These are phyloP conservation scores for Globisporangium spinosum DNA, from an alignment of 352 stramenopile species.

Conservation along the genomic window DNA sequence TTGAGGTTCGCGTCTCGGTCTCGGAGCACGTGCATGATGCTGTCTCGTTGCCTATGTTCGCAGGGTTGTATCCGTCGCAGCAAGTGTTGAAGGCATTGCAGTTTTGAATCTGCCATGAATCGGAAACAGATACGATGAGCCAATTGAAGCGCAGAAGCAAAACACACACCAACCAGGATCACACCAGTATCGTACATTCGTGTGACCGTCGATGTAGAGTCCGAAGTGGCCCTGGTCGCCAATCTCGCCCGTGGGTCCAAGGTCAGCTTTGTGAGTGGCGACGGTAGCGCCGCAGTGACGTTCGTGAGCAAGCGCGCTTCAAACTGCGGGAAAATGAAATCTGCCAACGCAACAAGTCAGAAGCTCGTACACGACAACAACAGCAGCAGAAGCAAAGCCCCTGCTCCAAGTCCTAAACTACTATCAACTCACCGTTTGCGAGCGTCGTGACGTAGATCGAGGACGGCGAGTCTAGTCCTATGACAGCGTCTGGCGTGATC, in stretches of 20 bases:
- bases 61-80: conserved; percentile 61
- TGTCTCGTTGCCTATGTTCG: conserved; percentile 13
- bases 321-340: conserved; percentile 83
- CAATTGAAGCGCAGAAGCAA: not conserved
- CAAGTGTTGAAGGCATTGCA: conserved; percentile 88
- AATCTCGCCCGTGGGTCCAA: conserved; percentile 74
- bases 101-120: conserved; percentile 67
- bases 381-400: not conserved
- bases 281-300: conserved; percentile 35
- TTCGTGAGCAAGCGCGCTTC: conserved; percentile 69
- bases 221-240: conserved; percentile 90
- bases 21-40: conserved; percentile 39
- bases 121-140: not conserved
- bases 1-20: conserved; percentile 33
- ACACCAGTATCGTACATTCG: conserved; percentile 41
- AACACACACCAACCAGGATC: not conserved
- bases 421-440: conserved; percentile 27
- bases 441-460: conserved; percentile 56
- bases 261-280: conserved; percentile 40
- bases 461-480: conserved; percentile 40
- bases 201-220: conserved; percentile 83
- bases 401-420: not conserved
- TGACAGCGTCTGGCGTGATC: conserved; percentile 43
- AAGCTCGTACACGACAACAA: no score
- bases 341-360: conserved; percentile 22